Evolutionary conservation across 2,329 filamentous ascomycete genomes (phyloP).

Genomic region (Thielaviopsis euricoi): DNA sequence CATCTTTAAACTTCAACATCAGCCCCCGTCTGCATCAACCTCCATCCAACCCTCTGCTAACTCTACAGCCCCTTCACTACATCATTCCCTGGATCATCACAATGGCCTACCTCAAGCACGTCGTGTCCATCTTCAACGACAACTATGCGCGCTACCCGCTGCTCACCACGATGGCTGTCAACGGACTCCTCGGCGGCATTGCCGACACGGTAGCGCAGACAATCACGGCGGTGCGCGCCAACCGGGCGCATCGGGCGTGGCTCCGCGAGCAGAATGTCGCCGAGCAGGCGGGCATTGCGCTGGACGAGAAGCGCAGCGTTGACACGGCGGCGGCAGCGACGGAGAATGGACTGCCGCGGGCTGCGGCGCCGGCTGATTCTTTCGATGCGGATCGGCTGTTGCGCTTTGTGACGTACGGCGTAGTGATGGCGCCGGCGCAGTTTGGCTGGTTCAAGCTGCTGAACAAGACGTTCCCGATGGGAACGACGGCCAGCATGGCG

Average conservation of each 20-base stretch:
- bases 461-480: conserved; percentile 66
- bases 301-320: conserved; percentile 47
- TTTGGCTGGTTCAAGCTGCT: conserved; percentile 93
- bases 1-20: too few species aligned
- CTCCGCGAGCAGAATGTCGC: conserved; percentile 73
- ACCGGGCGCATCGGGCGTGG: conserved; percentile 26
- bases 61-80: conserved; percentile 7
- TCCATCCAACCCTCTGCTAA: too few species aligned
- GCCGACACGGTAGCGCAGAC: conserved; percentile 93
- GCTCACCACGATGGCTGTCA: conserved; percentile 97
- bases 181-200: conserved; percentile 85
- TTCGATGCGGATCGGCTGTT: conserved; percentile 94
- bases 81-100: conserved; percentile 4
- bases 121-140: conserved; percentile 2
- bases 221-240: conserved; percentile 67
- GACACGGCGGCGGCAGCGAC: conserved; percentile 17
- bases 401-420: conserved; percentile 93
- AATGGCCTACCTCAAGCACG: conserved; percentile 4
- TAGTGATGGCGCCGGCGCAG: conserved; percentile 87
- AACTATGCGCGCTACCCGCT: conserved; percentile 31
- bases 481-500: conserved; percentile 53
- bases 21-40: too few species aligned
- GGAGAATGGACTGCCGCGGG: conserved; percentile 39
- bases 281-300: too few species aligned
- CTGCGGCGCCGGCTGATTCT: conserved; percentile 22